Evolutionary conservation across 2,329 filamentous ascomycete species (phyloP), one percentile per base, ranked within the genome.

Genomic region (Phyllosticta capitalensis): DNA sequence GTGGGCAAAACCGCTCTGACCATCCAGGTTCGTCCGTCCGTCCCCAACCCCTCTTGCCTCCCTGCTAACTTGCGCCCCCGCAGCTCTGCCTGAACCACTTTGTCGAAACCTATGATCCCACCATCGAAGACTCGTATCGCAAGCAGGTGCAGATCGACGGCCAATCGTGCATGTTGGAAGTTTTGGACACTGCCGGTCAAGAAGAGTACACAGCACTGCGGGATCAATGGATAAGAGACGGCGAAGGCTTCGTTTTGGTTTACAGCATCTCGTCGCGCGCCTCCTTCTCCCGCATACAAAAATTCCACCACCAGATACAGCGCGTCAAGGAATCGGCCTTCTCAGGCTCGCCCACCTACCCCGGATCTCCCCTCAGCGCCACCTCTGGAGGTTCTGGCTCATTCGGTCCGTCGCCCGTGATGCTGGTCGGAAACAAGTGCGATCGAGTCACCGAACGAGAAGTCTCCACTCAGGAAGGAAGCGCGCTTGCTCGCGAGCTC

Each of bases 381-480:
- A 81, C 81, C 0, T 79, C 81, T 53, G 76, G 78, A 20, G 77
- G 76, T 20, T 75, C 77, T 51, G 76, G 75, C 59, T 79, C 71
- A 24, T 83, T 83, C 63, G 81, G 84, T 63, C 87, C 87, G 20
- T 90, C 94, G 17, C 94, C 94, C 53, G 90, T 99, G 68, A 97
- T 99, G 94, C 82, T 99, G 28, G 94, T 99, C 38, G 94, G 94
- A 65, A 97, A 99, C 81, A 99, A 99, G 79, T 95, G 90, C 76
- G 94, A 99, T 76, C 84, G 94, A 68, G 90, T 95, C 53, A 95
- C 92, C 26, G 94, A 97, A 76, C 85, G 94, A 65, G 92, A 96
- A 70, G 94, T 97, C 3, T 96, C 92, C 2, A 95, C 92, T 55
- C 94, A 97, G 74, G 94, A 99, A 76, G 94, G 94, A 17, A 89